Percentiles rank a stretch among this genome's conserved stretches.
phyloP scores from a whole-genome alignment of 78 protist genomes.

The Monocercomonoides exilis region DNA sequence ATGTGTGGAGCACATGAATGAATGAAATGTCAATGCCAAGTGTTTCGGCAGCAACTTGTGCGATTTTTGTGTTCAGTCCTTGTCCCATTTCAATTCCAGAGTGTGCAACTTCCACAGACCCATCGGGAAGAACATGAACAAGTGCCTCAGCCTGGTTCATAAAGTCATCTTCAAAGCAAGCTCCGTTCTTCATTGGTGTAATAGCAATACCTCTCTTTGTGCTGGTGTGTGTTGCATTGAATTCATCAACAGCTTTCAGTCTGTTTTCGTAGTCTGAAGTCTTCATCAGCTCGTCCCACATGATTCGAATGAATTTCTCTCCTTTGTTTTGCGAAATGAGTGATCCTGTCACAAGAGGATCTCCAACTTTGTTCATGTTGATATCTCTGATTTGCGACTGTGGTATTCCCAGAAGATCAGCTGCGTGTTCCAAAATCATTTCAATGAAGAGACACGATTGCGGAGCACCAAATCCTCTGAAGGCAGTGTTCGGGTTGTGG shows the following conservation, averaged over 20 bases:
- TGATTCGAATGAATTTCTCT: neutral
- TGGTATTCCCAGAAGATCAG: constrained; percentile 16
- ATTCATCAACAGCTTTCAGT: constrained; percentile 15
- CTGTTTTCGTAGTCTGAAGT: constrained; percentile 14
- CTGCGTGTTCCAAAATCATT: constrained; percentile 58
- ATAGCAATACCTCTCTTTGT: constrained; percentile 79
- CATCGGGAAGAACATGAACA: constrained; percentile 74
- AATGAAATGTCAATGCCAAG: constrained; percentile 30
- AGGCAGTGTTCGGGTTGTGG: constrained; percentile 83
- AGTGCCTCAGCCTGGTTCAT: constrained; percentile 67
- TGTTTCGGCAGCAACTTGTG: constrained; percentile 21
- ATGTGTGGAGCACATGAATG: constrained; percentile 65
- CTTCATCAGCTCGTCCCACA: constrained; percentile 41
- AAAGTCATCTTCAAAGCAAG: constrained; percentile 57
- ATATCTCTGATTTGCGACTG: neutral
- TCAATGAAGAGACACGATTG: constrained; percentile 71
- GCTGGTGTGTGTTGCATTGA: constrained; percentile 65
- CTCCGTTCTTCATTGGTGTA: constrained; percentile 76
- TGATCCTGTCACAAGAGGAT: neutral
- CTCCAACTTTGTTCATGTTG: neutral
- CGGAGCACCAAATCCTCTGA: constrained; percentile 89
- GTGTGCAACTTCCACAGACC: constrained; percentile 77
- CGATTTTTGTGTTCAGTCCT: constrained; percentile 31
- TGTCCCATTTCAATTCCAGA: constrained; percentile 97
- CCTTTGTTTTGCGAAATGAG: neutral